Conservation (phyloP, 495 filamentous ascomycete genomes). For the Penicillium roqueforti region DNA sequence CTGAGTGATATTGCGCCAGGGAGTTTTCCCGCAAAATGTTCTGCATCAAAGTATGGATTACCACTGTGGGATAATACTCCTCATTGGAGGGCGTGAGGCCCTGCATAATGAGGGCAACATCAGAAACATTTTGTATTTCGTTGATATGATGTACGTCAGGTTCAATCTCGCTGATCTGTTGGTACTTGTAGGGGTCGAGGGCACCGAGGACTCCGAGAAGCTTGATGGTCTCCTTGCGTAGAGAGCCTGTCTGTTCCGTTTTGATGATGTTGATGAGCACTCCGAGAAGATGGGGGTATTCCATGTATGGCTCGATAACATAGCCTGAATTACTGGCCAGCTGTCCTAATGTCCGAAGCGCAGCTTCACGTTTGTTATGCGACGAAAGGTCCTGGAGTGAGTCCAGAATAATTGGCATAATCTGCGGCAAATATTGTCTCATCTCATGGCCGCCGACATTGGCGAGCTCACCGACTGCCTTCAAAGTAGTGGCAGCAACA, state of each 20-base stretch:
- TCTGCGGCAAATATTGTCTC: conserved; percentile 74
- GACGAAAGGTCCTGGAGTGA: conserved; percentile 91
- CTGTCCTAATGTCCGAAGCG: conserved; percentile 85
- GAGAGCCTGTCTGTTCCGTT: conserved; percentile 73
- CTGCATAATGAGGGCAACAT: conserved; percentile 96
- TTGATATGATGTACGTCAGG: conserved; percentile 50
- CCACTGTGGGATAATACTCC: conserved; percentile 97
- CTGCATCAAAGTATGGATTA: conserved; percentile 89
- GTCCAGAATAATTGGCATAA: conserved; percentile 94
- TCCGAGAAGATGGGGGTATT: conserved; percentile 87
- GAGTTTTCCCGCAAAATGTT: conserved; percentile 84
- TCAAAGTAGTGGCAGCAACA: conserved; percentile 88
- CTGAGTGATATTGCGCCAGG: conserved; percentile 80
- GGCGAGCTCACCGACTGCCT: conserved; percentile 87
- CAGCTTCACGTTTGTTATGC: conserved; percentile 80
- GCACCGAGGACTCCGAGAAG: conserved; percentile 95
- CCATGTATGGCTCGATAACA: conserved; percentile 92
- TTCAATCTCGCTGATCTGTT: conserved; percentile 51
- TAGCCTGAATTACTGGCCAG: conserved; percentile 93
- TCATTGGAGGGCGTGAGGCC: conserved; percentile 95
- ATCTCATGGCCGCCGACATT: conserved; percentile 91
- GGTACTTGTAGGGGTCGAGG: conserved; percentile 92
- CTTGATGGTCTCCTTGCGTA: conserved; percentile 92
- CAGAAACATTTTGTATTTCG: conserved; percentile 65
- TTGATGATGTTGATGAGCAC: conserved; percentile 92